These are phyloP conservation scores for Beauveria sp. DNA, from an alignment of 2,329 filamentous ascomycete genomes.

Conservation along the genomic window DNA sequence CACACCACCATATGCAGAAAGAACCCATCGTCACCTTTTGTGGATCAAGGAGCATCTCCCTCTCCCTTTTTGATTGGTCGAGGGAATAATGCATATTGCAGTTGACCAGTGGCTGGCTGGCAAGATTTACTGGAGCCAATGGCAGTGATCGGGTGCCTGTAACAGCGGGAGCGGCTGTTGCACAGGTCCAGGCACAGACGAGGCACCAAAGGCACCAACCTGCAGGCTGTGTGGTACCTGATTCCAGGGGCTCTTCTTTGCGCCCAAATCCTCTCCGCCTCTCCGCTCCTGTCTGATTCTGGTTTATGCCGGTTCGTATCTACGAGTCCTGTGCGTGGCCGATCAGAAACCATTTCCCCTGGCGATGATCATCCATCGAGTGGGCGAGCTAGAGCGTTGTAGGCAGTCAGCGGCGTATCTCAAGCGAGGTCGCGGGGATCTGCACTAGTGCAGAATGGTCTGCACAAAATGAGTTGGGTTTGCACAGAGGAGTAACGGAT, in stretches of 20 bases:
- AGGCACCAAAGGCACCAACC: background rate
- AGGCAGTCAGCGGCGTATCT: too few relatives aligned
- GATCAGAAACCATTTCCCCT: background rate
- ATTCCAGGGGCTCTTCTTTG: background rate
- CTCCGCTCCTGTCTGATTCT: too few relatives aligned
- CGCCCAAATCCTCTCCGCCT: background rate
- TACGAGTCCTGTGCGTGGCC: background rate
- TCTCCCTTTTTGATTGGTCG: background rate
- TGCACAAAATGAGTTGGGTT: background rate
- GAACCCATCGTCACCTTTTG: too few relatives aligned
- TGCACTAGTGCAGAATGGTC: background rate
- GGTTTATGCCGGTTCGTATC: background rate
- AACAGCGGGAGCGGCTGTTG: background rate
- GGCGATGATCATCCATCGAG: constrained; percentile 6
- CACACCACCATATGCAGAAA: too few relatives aligned
- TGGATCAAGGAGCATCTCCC: too few relatives aligned
- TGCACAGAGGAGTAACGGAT: background rate
- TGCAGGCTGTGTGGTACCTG: background rate
- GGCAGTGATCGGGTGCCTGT: background rate
- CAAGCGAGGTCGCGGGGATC: background rate
- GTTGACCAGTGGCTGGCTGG: background rate
- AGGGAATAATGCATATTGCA: background rate
- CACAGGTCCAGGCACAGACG: too few relatives aligned
- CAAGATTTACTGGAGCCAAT: background rate
- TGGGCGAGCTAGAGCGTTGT: background rate